phyloP scores from a whole-genome alignment of 2,329 filamentous ascomycete species.

The Microdochium paspali region DNA sequence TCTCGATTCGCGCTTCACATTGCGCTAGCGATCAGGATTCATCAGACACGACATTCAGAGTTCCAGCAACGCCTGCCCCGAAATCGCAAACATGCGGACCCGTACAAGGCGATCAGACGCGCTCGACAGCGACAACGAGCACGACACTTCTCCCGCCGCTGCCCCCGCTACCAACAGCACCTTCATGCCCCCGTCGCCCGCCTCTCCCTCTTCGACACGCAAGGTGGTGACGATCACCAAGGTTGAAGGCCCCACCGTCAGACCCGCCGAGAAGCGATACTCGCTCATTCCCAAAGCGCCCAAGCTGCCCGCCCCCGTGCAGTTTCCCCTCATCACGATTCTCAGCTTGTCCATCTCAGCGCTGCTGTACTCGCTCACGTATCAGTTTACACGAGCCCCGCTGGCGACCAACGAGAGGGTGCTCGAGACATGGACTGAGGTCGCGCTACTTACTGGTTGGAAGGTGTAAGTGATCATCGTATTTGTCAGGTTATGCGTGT shows the following conservation, averaged over 20 bases:
- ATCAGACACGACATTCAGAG: too few relatives aligned
- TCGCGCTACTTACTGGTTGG: constrained; percentile 44
- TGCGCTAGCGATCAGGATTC: too few relatives aligned
- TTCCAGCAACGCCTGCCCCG: too few relatives aligned
- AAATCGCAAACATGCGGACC: too few relatives aligned
- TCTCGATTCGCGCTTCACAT: too few relatives aligned
- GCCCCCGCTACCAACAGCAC: background rate
- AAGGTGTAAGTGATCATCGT: constrained; percentile 35
- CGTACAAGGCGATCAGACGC: too few relatives aligned
- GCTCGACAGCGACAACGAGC: too few relatives aligned
- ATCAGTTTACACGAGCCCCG: constrained; percentile 52
- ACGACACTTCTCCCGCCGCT: too few relatives aligned
- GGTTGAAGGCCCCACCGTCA: constrained; percentile 11
- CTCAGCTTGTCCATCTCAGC: constrained; percentile 54
- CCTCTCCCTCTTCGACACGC: constrained; percentile 5
- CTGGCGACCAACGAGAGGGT: constrained; percentile 58
- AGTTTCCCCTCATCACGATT: constrained; percentile 42
- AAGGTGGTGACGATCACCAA: constrained; percentile 15
- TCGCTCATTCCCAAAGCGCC: background rate
- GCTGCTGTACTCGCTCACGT: constrained; percentile 52
- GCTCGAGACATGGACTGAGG: constrained; percentile 51
- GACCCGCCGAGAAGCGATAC: background rate
- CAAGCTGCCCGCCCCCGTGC: constrained; percentile 31
- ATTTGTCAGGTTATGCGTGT: background rate
- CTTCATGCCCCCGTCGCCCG: background rate